A percentile compares a stretch with the other conserved stretches of the same genome.
Conservation (phyloP, 345 rosid species). For the Erucastrum elatum region DNA sequence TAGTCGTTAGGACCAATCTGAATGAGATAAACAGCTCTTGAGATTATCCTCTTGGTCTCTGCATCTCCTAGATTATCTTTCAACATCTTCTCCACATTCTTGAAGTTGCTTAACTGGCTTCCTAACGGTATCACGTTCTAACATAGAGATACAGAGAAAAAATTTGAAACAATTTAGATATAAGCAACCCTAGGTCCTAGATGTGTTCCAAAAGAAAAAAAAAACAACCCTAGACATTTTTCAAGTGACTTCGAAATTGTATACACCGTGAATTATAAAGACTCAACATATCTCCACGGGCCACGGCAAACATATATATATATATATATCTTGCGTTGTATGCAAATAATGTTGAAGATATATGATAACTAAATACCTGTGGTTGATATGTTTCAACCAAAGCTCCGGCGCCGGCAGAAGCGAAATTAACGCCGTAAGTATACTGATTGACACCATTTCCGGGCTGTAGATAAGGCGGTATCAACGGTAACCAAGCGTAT, state of each 20-base stretch:
- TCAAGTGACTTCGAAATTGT: background rate
- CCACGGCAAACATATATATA: too few species aligned
- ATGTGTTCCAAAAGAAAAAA: too few species aligned
- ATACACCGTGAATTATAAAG: background rate
- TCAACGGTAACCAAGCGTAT: conserved; percentile 35
- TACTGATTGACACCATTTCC: conserved; percentile 18
- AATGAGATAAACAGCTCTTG: conserved; percentile 48
- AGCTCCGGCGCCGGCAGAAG: conserved; percentile 60
- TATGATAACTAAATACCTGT: conserved; percentile 22
- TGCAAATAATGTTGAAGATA: background rate
- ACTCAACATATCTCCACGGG: too few species aligned
- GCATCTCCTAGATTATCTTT: conserved; percentile 43
- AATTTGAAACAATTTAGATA: background rate
- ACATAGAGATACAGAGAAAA: background rate
- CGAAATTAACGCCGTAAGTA: conserved; percentile 50
- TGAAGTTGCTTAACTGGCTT: conserved; percentile 46
- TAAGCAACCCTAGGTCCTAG: background rate
- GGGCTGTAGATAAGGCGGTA: conserved; percentile 29
- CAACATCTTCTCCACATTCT: conserved; percentile 37
- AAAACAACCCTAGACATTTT: background rate
- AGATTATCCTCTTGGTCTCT: conserved; percentile 37
- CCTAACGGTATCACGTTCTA: conserved; percentile 46
- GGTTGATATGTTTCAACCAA: conserved; percentile 44
- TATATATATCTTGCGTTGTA: too few species aligned
- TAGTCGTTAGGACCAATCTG: conserved; percentile 50